Percentiles rank a stretch among this genome's conserved stretches.
These are phyloP conservation scores for Wallacemonas rigidus DNA, from an alignment of 208 protist species.

Conservation along the genomic window DNA sequence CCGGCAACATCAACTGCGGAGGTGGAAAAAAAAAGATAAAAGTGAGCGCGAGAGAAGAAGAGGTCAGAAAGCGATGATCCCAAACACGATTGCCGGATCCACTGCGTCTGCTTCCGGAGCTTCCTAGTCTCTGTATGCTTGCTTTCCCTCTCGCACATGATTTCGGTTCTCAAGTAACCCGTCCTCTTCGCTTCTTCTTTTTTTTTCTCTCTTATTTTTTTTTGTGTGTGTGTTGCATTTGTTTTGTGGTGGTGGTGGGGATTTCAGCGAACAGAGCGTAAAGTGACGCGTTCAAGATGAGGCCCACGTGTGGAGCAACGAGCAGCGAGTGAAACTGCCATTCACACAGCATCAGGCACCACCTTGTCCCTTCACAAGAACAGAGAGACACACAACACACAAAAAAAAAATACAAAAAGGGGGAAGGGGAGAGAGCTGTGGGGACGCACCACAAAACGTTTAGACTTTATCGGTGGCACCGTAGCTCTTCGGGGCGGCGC, in stretches of 20 bases:
- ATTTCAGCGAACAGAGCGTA: neutral
- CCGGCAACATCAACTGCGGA: no score
- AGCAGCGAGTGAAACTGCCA: neutral
- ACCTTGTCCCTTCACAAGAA: neutral
- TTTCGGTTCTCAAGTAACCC: no score
- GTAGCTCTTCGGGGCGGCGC: slow-evolving; percentile 2
- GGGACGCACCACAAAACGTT: neutral
- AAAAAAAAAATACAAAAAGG: neutral
- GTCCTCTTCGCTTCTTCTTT: no score
- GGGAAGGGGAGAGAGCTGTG: neutral
- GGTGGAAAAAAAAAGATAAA: no score
- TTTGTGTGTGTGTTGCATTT: no score
- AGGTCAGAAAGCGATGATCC: no score
- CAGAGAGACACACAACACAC: neutral
- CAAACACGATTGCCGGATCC: no score
- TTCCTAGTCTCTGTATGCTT: no score
- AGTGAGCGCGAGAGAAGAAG: no score
- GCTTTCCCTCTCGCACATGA: no score
- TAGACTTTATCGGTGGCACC: slow-evolving; percentile 13
- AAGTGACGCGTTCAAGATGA: neutral
- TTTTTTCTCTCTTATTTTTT: no score
- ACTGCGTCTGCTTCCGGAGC: no score
- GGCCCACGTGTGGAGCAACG: neutral
- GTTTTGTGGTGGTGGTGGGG: neutral
- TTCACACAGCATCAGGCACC: neutral